These are phyloP conservation scores for Porphyra umbilicalis DNA, from an alignment of 31 red algal species.

Conservation along the genomic window DNA sequence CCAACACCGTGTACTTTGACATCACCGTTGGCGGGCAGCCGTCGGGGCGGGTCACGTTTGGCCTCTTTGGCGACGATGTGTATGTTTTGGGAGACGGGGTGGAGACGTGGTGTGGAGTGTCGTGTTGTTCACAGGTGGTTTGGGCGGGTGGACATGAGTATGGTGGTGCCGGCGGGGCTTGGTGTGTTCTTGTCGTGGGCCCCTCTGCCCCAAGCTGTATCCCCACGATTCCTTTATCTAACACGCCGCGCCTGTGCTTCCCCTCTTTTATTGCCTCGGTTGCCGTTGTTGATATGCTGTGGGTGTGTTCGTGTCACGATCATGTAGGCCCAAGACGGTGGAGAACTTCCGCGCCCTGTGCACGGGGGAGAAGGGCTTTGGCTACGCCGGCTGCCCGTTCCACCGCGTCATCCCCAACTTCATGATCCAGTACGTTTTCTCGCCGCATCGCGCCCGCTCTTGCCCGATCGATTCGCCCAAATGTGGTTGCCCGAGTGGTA, in stretches of 20 bases:
- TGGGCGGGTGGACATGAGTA: no score
- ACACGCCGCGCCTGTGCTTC: no score
- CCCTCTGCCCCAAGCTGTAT: no score
- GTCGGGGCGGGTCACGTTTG: slow-evolving; percentile 80
- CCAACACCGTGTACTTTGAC: slow-evolving; percentile 81
- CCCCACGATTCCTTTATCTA: no score
- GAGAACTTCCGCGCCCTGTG: slow-evolving; percentile 88
- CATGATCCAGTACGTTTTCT: slow-evolving; percentile 66
- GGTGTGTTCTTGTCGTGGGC: no score
- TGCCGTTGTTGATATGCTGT: not conserved
- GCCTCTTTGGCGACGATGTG: slow-evolving; percentile 81
- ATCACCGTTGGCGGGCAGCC: slow-evolving; percentile 69
- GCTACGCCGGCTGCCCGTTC: slow-evolving; percentile 66
- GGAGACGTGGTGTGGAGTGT: no score
- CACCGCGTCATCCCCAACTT: slow-evolving; percentile 81
- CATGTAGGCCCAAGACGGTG: slow-evolving; percentile 67
- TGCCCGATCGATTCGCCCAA: not conserved
- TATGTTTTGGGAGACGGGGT: no score
- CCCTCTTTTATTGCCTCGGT: no score
- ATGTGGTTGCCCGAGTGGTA: not conserved
- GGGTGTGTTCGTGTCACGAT: not conserved
- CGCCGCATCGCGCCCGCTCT: not conserved
- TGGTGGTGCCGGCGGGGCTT: no score
- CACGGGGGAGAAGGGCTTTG: slow-evolving; percentile 86
- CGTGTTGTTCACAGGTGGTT: no score